These are phyloP conservation scores for Fusarium coicis DNA, from an alignment of 2,329 filamentous ascomycete genomes.

Conservation along the genomic window DNA sequence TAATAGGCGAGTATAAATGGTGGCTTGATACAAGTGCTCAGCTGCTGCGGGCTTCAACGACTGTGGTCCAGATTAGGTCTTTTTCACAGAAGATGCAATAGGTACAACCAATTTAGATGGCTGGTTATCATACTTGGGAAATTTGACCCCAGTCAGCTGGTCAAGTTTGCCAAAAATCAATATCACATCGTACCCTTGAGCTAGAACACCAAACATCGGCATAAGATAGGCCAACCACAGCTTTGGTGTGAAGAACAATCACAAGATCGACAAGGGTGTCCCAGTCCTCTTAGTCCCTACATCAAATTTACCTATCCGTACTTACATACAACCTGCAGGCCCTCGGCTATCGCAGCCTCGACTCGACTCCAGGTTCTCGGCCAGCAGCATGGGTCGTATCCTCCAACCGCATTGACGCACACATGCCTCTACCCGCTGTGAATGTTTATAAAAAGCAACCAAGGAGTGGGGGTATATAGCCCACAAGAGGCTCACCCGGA, in stretches of 20 bases:
- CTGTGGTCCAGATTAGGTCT: background rate
- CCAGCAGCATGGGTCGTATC: slow-evolving; percentile 14
- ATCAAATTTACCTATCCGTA: background rate
- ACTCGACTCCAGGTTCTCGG: slow-evolving; percentile 35
- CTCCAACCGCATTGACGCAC: slow-evolving; percentile 16
- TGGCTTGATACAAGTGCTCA: slow-evolving; percentile 9
- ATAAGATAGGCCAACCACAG: slow-evolving; percentile 32
- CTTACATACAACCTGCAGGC: slow-evolving; percentile 2
- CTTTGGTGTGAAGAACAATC: slow-evolving; percentile 40
- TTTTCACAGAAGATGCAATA: background rate
- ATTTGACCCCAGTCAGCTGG: background rate
- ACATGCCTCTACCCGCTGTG: slow-evolving; percentile 23
- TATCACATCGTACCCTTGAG: background rate
- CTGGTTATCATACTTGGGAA: background rate
- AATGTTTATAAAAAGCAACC: slow-evolving; percentile 10
- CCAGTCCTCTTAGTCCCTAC: slow-evolving; percentile 15
- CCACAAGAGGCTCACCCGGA: background rate
- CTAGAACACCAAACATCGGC: background rate
- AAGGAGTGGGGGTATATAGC: background rate
- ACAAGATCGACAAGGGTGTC: slow-evolving; percentile 39
- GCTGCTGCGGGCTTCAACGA: background rate
- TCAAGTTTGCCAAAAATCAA: background rate
- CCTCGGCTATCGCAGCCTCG: slow-evolving; percentile 41
- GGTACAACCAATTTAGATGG: background rate
- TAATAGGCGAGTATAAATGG: background rate